Base-by-base conservation (phyloP, 2,329 filamentous ascomycete genomes). In the Fusarium sp. region DNA sequence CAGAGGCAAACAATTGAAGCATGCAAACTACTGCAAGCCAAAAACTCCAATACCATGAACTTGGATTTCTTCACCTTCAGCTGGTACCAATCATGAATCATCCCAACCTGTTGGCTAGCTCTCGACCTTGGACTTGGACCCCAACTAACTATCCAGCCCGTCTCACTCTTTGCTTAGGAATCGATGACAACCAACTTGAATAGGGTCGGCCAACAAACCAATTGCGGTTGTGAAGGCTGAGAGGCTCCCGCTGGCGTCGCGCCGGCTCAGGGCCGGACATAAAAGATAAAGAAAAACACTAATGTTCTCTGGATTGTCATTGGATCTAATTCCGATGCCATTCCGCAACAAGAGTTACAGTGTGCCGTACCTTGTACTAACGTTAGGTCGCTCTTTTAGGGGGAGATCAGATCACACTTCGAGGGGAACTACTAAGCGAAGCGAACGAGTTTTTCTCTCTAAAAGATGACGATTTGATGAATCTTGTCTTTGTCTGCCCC, bases 391-490 rank as follows among this genome's bases (percentile, higher is more conserved):
- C 37, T 61, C 23, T 52, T 46, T 53, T 50, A 43, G 40, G 32
- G 47, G 67, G 40, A 57, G 49, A 73, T 64, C 62, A 56, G 52
- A 54, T 59, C 44, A 57, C 28, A 40, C 23, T 30, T 52, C 60
- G 23, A 21, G 38, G 47, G 44, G 35, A 50, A 52, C 28, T 9
- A 25, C 40, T 35, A 69, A 47, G 62, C 53, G 28, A 69, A 65
- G 42, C 61, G 23, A 49, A 35, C 32, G 19, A 53, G 40, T 38
- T 52, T 61, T 40, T 42, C 28, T 67, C 30, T 40, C 38, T 53
- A 30, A 47, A 54, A 60, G 64, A 75, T 75, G 72, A 75, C 58
- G 72, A 73, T 43, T 67, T 42, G 43, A 61, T 43, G 37, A 72
- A 54, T 49, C n/a, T 59, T 40, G 64, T 49, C 64, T 25, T 59